Percentiles rank a stretch among this genome's conserved stretches.
Conservation (phyloP, 2,329 filamentous ascomycete species). For the Parafenestella ontariensis region DNA sequence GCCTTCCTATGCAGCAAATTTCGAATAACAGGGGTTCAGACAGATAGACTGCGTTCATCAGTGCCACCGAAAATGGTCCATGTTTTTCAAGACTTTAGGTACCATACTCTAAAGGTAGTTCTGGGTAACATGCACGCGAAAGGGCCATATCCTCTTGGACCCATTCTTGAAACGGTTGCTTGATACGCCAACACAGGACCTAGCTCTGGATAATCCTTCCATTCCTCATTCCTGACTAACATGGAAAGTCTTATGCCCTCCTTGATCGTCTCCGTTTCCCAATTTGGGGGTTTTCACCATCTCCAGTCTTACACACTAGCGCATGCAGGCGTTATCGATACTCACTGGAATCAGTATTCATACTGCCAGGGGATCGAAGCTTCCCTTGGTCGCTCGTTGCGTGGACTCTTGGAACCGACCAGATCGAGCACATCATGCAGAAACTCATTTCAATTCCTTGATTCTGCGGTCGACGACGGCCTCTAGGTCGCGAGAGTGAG, state of each 20-base stretch:
- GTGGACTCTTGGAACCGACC: too few species aligned
- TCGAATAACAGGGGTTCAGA: too few species aligned
- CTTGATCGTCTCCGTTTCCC: not conserved
- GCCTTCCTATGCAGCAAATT: too few species aligned
- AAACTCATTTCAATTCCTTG: conserved; percentile 27
- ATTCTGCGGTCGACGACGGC: conserved; percentile 25
- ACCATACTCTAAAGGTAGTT: too few species aligned
- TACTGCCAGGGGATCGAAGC: too few species aligned
- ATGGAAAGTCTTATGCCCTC: not conserved
- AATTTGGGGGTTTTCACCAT: not conserved
- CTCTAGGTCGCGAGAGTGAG: conserved; percentile 31
- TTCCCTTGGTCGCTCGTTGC: too few species aligned
- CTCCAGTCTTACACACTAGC: not conserved
- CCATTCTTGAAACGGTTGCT: not conserved
- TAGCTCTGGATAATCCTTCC: not conserved
- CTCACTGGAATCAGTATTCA: too few species aligned
- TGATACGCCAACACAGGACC: not conserved
- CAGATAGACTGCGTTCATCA: not conserved
- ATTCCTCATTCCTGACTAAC: too few species aligned
- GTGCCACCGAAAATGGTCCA: not conserved
- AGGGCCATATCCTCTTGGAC: too few species aligned
- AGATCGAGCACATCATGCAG: not conserved
- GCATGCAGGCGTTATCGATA: not conserved
- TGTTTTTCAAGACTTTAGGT: too few species aligned
- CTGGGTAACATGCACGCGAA: too few species aligned